Conservation (phyloP, 345 rosid genomes). For the Syzygium jambos region DNA sequence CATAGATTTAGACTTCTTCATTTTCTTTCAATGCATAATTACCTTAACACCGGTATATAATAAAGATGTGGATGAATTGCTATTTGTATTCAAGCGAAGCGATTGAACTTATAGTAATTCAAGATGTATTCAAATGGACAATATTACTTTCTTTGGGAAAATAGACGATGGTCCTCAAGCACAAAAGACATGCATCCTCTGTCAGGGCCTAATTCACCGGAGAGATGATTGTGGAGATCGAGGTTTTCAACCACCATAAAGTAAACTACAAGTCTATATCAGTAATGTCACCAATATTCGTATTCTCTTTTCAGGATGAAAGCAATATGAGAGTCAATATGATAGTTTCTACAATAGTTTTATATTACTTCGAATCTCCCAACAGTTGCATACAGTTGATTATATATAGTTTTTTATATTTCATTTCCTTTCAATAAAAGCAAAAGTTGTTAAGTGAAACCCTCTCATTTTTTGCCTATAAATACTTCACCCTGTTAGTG, state of each 20-base stretch:
- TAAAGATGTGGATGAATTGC: neutral
- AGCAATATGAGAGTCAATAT: neutral
- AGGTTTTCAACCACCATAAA: neutral
- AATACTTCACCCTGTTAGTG: neutral
- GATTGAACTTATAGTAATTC: neutral
- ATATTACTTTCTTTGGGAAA: neutral
- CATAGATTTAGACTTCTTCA: neutral
- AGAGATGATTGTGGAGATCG: neutral
- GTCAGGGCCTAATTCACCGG: neutral
- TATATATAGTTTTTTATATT: neutral
- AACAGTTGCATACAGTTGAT: neutral
- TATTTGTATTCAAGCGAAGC: neutral
- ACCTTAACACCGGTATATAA: neutral
- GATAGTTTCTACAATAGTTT: neutral
- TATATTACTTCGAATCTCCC: neutral
- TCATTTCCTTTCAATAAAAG: neutral
- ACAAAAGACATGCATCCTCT: neutral
- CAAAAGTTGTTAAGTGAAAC: neutral
- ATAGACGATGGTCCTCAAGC: neutral
- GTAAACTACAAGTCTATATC: neutral
- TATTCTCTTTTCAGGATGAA: neutral
- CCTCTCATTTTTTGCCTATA: neutral
- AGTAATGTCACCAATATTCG: neutral
- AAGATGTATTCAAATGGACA: neutral
- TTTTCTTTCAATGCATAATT: neutral